A percentile compares a stretch with the other conserved stretches of the same genome.
phyloP scores from a whole-genome alignment of 805 yeast genomes.

The Scheffersomyces stipitis region DNA sequence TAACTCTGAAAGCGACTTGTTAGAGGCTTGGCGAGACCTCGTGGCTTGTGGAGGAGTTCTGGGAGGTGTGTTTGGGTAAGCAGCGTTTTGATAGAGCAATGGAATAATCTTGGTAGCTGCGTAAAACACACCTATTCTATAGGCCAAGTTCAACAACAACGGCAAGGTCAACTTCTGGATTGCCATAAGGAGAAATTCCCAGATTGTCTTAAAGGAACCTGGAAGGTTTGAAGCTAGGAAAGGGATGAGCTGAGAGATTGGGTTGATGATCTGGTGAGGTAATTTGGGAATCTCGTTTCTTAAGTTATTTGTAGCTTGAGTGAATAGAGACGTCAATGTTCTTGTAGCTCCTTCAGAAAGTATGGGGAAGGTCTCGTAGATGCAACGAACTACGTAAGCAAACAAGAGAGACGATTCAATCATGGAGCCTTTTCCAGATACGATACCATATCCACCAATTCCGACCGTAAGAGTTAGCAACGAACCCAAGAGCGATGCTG shows the following conservation, averaged over 20 bases:
- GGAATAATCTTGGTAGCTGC: constrained; percentile 96
- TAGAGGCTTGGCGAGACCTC: constrained; percentile 34
- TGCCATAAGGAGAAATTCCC: constrained; percentile 54
- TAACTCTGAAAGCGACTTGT: constrained; percentile 1
- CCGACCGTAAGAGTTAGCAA: constrained; percentile 73
- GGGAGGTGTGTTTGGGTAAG: constrained; percentile 38
- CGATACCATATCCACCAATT: constrained; percentile 79
- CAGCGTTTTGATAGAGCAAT: constrained; percentile 49
- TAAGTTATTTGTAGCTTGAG: constrained; percentile 33
- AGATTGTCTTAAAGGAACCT: constrained; percentile 51
- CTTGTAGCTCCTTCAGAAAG: constrained; percentile 54
- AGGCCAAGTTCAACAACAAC: constrained; percentile 76
- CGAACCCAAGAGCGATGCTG: constrained; percentile 85
- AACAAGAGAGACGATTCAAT: constrained; percentile 83
- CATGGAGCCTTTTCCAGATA: constrained; percentile 83
- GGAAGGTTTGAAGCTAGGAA: constrained; percentile 54
- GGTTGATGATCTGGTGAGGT: constrained; percentile 31
- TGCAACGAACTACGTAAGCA: constrained; percentile 89
- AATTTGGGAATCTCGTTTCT: constrained; percentile 35
- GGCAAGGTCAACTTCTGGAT: constrained; percentile 73
- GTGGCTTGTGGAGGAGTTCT: constrained; percentile 35
- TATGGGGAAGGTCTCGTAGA: constrained; percentile 90
- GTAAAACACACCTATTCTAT: constrained; percentile 80
- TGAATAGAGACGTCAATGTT: constrained; percentile 30
- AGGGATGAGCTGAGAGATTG: constrained; percentile 33